Percentiles rank a stretch among this genome's conserved stretches.
phyloP scores from a whole-genome alignment of 495 filamentous ascomycete species.

The Daldinia loculata region DNA sequence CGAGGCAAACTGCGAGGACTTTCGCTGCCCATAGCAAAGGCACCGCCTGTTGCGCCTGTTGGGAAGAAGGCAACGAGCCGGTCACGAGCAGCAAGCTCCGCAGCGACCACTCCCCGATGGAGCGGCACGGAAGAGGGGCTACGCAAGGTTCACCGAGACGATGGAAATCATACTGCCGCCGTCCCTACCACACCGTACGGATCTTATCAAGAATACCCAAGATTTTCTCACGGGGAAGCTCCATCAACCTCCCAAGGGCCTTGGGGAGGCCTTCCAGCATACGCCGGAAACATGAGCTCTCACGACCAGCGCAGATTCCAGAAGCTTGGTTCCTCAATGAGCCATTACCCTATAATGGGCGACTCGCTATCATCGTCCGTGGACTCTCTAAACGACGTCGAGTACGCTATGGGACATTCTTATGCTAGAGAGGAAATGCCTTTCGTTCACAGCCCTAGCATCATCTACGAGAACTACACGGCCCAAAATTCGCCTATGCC shows the following conservation, averaged over 20 bases:
- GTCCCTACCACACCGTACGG: conserved; percentile 49
- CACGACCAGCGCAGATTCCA: conserved; percentile 42
- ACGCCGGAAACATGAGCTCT: conserved; percentile 36
- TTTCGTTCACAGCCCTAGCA: conserved; percentile 60
- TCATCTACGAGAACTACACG: conserved; percentile 61
- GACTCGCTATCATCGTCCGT: conserved; percentile 59
- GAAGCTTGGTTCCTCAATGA: conserved; percentile 41
- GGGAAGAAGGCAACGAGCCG: conserved; percentile 55
- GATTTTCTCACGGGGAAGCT: conserved; percentile 49
- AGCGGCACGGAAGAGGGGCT: conserved; percentile 47
- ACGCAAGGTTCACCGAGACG: conserved; percentile 40
- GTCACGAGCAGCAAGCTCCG: conserved; percentile 51
- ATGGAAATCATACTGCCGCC: conserved; percentile 31
- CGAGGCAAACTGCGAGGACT: conserved; percentile 93
- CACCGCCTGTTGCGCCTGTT: conserved; percentile 62
- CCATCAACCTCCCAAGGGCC: conserved; percentile 41
- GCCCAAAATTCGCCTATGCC: conserved; percentile 56
- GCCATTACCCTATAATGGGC: conserved; percentile 46
- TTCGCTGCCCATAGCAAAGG: conserved; percentile 82
- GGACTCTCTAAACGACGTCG: conserved; percentile 62
- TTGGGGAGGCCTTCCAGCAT: conserved; percentile 43
- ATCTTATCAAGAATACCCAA: conserved; percentile 46
- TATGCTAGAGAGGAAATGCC: conserved; percentile 60
- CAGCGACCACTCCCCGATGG: conserved; percentile 51
- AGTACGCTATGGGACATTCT: conserved; percentile 60